Conservation (phyloP, 495 filamentous ascomycete genomes). For the Aspergillus leporis region DNA sequence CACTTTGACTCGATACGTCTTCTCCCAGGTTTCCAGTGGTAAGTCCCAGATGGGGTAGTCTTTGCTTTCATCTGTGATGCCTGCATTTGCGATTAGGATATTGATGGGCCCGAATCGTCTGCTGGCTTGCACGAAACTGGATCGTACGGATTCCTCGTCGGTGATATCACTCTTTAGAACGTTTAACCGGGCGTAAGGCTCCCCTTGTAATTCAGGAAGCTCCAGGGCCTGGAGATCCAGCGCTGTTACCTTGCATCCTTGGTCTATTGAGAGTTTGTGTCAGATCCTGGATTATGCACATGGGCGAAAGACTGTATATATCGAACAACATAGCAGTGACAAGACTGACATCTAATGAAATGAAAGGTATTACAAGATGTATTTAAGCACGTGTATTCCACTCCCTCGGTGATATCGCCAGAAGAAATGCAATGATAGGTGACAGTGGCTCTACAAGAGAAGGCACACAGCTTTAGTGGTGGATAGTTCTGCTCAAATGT, state of each 20-base stretch:
- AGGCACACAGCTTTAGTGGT: no score
- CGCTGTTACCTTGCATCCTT: slow-evolving; percentile 55
- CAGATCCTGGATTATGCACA: no score
- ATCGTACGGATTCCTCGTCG: slow-evolving; percentile 46
- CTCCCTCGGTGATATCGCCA: not conserved
- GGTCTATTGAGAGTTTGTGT: slow-evolving; percentile 34
- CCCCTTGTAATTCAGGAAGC: slow-evolving; percentile 22
- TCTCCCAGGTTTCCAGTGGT: slow-evolving; percentile 51
- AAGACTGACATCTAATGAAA: no score
- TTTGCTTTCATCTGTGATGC: slow-evolving; percentile 45
- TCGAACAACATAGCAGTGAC: no score
- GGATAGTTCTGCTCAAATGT: no score
- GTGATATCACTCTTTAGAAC: slow-evolving; percentile 47
- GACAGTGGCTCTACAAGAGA: no score
- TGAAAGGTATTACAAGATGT: no score
- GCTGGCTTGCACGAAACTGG: slow-evolving; percentile 42
- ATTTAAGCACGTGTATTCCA: no score
- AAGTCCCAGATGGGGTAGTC: slow-evolving; percentile 56
- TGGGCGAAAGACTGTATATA: no score
- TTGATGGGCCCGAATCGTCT: slow-evolving; percentile 53
- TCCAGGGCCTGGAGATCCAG: slow-evolving; percentile 41
- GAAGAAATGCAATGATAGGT: no score
- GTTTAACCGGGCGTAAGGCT: slow-evolving; percentile 34
- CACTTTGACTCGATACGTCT: slow-evolving; percentile 49
- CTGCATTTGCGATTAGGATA: slow-evolving; percentile 55